Base-by-base conservation (phyloP, 768 basidiomycete species). In the Roridomyces roridus region DNA sequence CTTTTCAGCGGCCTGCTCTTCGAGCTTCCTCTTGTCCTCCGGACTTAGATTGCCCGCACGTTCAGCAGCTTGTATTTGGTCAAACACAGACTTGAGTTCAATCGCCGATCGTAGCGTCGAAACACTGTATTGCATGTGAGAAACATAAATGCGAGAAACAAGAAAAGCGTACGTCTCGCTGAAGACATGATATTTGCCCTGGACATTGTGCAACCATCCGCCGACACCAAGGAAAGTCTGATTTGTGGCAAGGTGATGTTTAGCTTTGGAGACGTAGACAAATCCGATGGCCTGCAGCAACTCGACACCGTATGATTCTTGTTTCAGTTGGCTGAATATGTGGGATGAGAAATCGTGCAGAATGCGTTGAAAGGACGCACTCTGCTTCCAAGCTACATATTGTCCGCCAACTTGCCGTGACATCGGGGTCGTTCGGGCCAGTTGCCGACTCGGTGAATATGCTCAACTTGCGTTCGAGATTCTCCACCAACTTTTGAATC, bases 1-100 rank as follows among this genome's bases (percentile, higher is more conserved):
- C 71, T 95, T 96, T 77, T 96, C 94, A 0, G 94, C 94, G 1
- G 94, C 94, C 65, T 94, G 91, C 64, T 96, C 94, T 68, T 96
- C 94, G 1, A 96, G 75, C 53, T 86, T 84, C 68, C 82, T 86
- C 74, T 85, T 88, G 74, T 94, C 91, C 39, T 94, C 93, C 0
- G 88, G 84, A 25, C 76, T 78, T 35, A 94, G 73, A 55, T 88
- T 91, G 1, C 94, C 94, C 3, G 89, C 86, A 67, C 89, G 88
- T 71, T 96, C 94, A 0, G 93, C 94, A 0, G 91, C 91, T 70
- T 92, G 88, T 24, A 96, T 91, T n/a, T n/a, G n/a, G n/a, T n/a
- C n/a, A 52, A 96, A 96, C 0, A 95, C 91, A 11, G 81, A 77
- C 73, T 96, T n/a, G n/a, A n/a, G n/a, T n/a, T n/a, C n/a, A n/a